Evolutionary conservation across 306 rosid species (phyloP).

Genomic region (Quercus dentata): DNA sequence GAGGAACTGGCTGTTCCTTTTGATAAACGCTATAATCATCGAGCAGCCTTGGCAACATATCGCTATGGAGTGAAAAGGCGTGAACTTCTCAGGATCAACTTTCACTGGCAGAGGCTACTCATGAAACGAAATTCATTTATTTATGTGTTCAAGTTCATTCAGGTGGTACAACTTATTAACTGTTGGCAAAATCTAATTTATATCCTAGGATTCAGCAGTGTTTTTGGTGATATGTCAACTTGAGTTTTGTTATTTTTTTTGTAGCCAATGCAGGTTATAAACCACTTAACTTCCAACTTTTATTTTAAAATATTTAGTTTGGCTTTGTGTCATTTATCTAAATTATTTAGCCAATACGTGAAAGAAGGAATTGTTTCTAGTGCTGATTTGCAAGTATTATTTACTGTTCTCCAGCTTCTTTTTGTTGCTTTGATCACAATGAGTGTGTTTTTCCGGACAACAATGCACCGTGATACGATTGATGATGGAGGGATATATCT

Average conservation of each 20-base stretch:
- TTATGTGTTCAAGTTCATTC: slow-evolving; percentile 88
- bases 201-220: not conserved
- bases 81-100: slow-evolving; percentile 83
- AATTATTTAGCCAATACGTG: not conserved
- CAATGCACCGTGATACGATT: slow-evolving; percentile 79
- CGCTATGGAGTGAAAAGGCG: slow-evolving; percentile 55
- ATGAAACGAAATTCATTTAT: slow-evolving; percentile 94
- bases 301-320: not conserved
- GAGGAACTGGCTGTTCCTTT: slow-evolving; percentile 73
- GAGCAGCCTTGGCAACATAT: slow-evolving; percentile 86
- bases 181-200: not conserved
- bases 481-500: slow-evolving; percentile 89
- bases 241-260: not conserved
- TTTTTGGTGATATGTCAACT: not conserved
- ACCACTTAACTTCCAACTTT: not conserved
- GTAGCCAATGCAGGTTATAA: not conserved
- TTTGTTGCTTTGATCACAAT: slow-evolving; percentile 89
- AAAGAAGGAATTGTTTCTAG: slow-evolving; percentile 18
- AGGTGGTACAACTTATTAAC: slow-evolving; percentile 45
- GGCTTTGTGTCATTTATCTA: not conserved
- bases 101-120: slow-evolving; percentile 77
- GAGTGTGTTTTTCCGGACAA: slow-evolving; percentile 97
- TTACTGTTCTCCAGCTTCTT: slow-evolving; percentile 63
- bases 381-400: slow-evolving; percentile 34
- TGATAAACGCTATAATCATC: slow-evolving; percentile 80